Evolutionary conservation across 2,329 filamentous ascomycete genomes (phyloP), one percentile per base, ranked within the genome.

Genomic region (Neurospora crassa): DNA sequence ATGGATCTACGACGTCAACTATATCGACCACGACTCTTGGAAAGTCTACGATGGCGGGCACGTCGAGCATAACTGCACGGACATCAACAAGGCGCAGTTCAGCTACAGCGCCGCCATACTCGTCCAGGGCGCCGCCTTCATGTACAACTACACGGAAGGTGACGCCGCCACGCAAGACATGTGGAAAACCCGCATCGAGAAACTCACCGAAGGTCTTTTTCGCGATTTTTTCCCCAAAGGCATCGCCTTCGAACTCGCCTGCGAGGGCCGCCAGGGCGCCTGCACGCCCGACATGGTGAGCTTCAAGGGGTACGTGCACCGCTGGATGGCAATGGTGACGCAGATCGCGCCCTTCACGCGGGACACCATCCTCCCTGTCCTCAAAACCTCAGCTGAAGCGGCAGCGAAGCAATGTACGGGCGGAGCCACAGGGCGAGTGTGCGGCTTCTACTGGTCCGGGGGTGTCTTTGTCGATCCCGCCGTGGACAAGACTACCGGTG

Each of bases 211-310:
- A 11, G 83, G 82, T 3, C 81, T 84, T 1, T 72, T 86, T 20
- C 76, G 81, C n/a, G 80, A 83, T 72, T 89, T 89, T 80, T 88
- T 88, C 80, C 83, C 83, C 59, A 80, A 87, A 16, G 84, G 84
- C 59, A 83, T 91, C 74, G 88, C 91, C 75, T 88, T 82, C 71
- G 92, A 95, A 79, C 80, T 87, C 2, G 83, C 88, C 14, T 95
- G 92, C 81, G 91, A 93, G 75, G 76, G 78, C 29, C 72, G 72
- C 71, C 81, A 84, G 2, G 80, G 77, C 29, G 85, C 81, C 20
- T 95, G 92, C 82, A 90, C 90, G 71, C 84, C 87, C 68, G 92
- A 95, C 76, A 91, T 93, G 84, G 80, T 88, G 72, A 88, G 88
- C 1, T 94, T 91, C 86, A 92, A 92, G 80, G 90, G 90, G 47